Conservation (phyloP, 179 eudicot species). For the Spergularia azorica region DNA sequence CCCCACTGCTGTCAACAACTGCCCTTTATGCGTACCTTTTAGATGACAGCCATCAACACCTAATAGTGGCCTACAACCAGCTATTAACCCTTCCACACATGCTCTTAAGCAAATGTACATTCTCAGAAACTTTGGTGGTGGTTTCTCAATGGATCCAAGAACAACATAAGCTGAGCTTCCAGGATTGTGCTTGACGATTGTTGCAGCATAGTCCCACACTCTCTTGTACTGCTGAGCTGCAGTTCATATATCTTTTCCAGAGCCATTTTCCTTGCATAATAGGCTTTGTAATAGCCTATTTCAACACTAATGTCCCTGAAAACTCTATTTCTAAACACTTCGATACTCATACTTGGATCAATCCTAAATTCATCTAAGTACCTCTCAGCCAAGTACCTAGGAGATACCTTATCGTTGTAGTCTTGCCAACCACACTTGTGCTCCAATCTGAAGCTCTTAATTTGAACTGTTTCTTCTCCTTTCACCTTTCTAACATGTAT, state of each 20-base stretch:
- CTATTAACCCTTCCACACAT: background rate
- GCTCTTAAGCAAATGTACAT: constrained; percentile 5
- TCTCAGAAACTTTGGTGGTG: background rate
- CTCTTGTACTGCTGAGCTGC: background rate
- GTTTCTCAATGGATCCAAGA: background rate
- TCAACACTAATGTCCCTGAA: background rate
- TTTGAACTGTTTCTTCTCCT: too few species aligned
- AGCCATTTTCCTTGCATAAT: background rate
- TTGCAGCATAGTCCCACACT: constrained; percentile 2
- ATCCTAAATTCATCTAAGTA: too few species aligned
- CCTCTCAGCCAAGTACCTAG: too few species aligned
- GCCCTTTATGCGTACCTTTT: background rate
- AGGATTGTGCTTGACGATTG: background rate
- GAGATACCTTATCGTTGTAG: too few species aligned
- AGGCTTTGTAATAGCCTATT: background rate
- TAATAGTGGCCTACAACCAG: constrained; percentile 11
- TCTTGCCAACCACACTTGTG: too few species aligned
- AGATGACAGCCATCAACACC: constrained; percentile 21
- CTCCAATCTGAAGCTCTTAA: too few species aligned
- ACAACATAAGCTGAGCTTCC: background rate
- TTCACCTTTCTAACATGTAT: too few species aligned
- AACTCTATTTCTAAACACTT: too few species aligned
- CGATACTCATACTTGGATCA: too few species aligned
- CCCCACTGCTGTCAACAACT: background rate
- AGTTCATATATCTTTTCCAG: background rate